Evolutionary conservation across 495 filamentous ascomycete genomes (phyloP), one percentile per base, ranked within the genome.

Genomic region (Achaetomiella virescens): DNA sequence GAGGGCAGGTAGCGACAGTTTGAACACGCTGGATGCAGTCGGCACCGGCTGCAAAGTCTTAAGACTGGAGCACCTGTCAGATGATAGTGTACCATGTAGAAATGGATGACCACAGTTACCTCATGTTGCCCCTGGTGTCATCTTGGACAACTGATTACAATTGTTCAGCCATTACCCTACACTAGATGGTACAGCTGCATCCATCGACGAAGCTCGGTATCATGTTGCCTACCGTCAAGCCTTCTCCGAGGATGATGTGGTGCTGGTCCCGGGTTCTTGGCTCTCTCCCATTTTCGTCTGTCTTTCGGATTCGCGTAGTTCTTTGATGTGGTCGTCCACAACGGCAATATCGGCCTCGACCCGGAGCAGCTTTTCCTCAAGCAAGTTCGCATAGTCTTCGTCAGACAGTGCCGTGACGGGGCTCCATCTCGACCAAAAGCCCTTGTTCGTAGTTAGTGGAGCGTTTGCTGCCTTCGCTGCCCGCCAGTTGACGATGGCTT

Each of bases 331-430:
- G 37, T 97, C 92, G 61, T 97, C 89, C 11, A 96, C 69, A 31
- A 97, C 61, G 0, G 92, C 86, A 60, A 97, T 88, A 54, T 97
- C 89, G 10, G 84, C 89, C 59, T 97, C 84, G 12, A 96, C 71
- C 44, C 80, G 78, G 7, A 98, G 70, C 20, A 95, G 58, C 68
- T 86, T 89, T 66, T 95, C 89, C 61, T 81, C 75, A 36, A 97
- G 67, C 61, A 90, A 87, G 7, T 75, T 72, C 57, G 78, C 81
- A 60, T 96, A 98, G 27, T 96, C 86, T 48, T 87, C 77, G 63
- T 96, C 84, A 0, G 84, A 85, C 20, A 98, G 68, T 12, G 74
- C 75, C 49, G 80, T 89, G 54, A 97, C 68, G 2, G 92, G 93
- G 63, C 86, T 90, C 85, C 86, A 96, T 74, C 83, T 88, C 11